Percentiles rank a stretch among this genome's conserved stretches.
phyloP scores from a whole-genome alignment of 1,284 basidiomycete species.

The Tilletiopsis washingtonensis region DNA sequence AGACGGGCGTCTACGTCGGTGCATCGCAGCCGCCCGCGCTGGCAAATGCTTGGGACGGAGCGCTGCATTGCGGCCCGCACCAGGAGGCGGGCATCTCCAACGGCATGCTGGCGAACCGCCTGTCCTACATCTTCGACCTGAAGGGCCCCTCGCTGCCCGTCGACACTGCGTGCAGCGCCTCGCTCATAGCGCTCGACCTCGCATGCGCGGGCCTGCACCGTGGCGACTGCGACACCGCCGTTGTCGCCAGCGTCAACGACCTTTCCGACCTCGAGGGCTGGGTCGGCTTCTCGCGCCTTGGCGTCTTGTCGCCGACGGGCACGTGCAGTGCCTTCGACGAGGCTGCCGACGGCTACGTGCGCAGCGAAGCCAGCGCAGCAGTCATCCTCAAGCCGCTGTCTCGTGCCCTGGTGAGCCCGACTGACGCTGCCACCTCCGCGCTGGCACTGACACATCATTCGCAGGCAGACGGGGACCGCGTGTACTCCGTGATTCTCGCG shows the following conservation, averaged over 20 bases:
- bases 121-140: conserved; percentile 17
- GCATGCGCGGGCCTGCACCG: conserved; percentile 9
- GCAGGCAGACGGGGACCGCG: not conserved
- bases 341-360: conserved; percentile 14
- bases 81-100: conserved; percentile 7
- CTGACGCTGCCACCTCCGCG: too few relatives aligned
- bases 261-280: conserved; percentile 7
- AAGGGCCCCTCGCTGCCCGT: conserved; percentile 13
- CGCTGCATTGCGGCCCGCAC: not conserved
- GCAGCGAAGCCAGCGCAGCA: conserved; percentile 15
- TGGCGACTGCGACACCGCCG: conserved; percentile 18
- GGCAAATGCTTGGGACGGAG: not conserved
- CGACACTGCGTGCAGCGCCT: conserved; percentile 17
- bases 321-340: conserved; percentile 15
- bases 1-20: conserved; percentile 16
- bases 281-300: conserved; percentile 11
- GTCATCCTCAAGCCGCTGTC: conserved; percentile 14
- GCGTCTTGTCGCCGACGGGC: conserved; percentile 12
- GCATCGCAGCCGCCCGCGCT: conserved; percentile 12
- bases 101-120: conserved; percentile 16
- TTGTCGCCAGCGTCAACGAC: conserved; percentile 13
- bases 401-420: not conserved
- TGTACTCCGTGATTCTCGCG: not conserved
- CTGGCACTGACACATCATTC: too few relatives aligned
- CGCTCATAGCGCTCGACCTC: conserved; percentile 17